These are phyloP conservation scores for Amanita pseudoporphyria DNA, from an alignment of 768 basidiomycete genomes.

Conservation along the genomic window DNA sequence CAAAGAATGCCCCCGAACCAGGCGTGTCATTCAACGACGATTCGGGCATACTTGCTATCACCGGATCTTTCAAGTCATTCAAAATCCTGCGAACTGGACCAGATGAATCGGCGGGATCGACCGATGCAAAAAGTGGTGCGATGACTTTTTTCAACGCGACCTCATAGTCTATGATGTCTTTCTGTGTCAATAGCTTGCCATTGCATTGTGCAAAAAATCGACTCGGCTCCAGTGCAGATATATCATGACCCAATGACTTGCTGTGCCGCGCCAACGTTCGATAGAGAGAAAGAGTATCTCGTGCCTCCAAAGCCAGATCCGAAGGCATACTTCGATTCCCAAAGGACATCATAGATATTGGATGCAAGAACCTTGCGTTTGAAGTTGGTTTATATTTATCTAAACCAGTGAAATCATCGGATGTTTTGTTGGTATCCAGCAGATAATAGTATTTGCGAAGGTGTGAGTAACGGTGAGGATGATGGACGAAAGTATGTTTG, in stretches of 20 bases:
- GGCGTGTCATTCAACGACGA: conserved; percentile 25
- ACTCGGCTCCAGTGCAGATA: conserved; percentile 29
- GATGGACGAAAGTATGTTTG: conserved; percentile 48
- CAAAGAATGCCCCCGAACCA: conserved; percentile 18
- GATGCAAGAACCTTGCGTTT: conserved; percentile 50
- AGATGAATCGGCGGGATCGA: conserved; percentile 22
- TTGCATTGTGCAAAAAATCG: conserved; percentile 30
- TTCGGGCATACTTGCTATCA: conserved; percentile 10
- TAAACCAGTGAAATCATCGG: conserved; percentile 24
- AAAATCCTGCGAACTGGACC: conserved; percentile 31
- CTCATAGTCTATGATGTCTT: conserved; percentile 55
- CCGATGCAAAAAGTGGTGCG: conserved; percentile 23
- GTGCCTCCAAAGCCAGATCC: conserved; percentile 55
- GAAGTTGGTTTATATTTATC: conserved; percentile 24
- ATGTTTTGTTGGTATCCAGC: conserved; percentile 17
- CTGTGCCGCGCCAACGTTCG: conserved; percentile 24
- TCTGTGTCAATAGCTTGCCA: conserved; percentile 37
- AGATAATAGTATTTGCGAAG: conserved; percentile 59
- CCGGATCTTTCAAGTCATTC: conserved; percentile 26
- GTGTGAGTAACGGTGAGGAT: conserved; percentile 65
- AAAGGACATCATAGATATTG: conserved; percentile 48
- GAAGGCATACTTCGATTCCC: conserved; percentile 41
- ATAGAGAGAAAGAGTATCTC: conserved; percentile 46
- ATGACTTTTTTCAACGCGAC: conserved; percentile 36
- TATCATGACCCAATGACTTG: conserved; percentile 11